A percentile compares a stretch with the other conserved stretches of the same genome.
Conservation (phyloP, 2,329 filamentous ascomycete genomes). For the Penicillium rolfsii region DNA sequence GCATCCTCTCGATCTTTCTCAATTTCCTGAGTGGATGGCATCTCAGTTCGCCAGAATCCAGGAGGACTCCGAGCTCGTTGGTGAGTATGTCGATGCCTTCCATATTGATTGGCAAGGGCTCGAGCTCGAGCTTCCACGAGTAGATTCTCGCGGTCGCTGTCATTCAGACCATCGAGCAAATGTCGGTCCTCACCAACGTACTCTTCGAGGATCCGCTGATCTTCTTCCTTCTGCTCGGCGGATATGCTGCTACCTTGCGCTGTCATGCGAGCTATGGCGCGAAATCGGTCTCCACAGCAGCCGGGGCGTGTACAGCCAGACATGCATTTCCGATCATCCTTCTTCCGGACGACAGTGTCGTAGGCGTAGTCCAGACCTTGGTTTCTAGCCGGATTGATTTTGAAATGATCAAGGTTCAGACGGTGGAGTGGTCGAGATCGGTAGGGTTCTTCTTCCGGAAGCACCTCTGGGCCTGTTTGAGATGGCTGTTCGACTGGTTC, state of each 20-base stretch:
- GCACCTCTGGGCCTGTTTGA: conserved; percentile 14
- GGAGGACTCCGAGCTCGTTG: conserved; percentile 74
- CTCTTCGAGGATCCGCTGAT: conserved; percentile 52
- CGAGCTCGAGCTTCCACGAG: conserved; percentile 76
- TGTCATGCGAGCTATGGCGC: conserved; percentile 60
- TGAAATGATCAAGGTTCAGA: conserved; percentile 74
- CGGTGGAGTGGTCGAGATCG: conserved; percentile 61
- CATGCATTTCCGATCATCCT: conserved; percentile 69
- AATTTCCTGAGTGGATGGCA: conserved; percentile 84
- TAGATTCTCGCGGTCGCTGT: conserved; percentile 64
- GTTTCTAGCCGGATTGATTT: conserved; percentile 74
- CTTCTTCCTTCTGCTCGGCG: conserved; percentile 24
- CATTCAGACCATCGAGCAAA: conserved; percentile 54
- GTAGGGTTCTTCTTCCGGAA: conserved; percentile 50
- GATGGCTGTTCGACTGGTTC: conserved; percentile 4
- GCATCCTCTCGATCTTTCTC: conserved; percentile 67
- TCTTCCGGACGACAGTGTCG: conserved; percentile 72
- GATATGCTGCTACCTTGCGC: conserved; percentile 34
- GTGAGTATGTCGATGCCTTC: conserved; percentile 76
- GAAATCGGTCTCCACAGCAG: conserved; percentile 76
- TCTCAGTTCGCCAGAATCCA: conserved; percentile 88
- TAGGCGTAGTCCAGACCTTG: conserved; percentile 74
- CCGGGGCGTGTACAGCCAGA: conserved; percentile 73
- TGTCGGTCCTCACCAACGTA: conserved; percentile 53
- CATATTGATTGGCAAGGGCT: conserved; percentile 72